Base-by-base conservation (phyloP, 2,329 filamentous ascomycete genomes). In the Colletotrichum viniferum region DNA sequence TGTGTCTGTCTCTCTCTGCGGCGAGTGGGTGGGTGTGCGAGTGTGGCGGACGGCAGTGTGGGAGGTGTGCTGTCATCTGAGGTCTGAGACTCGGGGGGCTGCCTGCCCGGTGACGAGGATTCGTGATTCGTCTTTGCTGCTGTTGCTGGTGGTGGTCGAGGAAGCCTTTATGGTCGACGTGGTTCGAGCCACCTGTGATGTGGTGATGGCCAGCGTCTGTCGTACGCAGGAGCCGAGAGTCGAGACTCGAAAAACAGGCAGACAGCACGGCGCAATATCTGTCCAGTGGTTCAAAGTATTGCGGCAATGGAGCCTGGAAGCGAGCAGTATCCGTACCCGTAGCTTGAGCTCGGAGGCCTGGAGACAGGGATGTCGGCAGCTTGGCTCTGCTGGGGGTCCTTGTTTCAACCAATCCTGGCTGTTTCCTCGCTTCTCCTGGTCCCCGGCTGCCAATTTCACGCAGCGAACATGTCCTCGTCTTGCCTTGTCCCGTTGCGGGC, bases 341-440 rank as follows among this genome's bases (percentile, higher is more conserved):
- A 43, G 38, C 38, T 48, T n/a, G 18, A 48, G 38, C 38, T 58
- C 34, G 36, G 18, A 55, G 38, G 28, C 38, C 43, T 26, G 10
- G 30, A 67, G 64, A n/a, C 43, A 52, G 32, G 63, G 63, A 66
- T 66, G 26, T 30, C 26, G 38, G 43, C 38, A 66, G 38, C 63
- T 66, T 66, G 63, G 43, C 43, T 64, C 34, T 64, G 34, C 36
- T 36, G 38, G 21, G 24, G 36, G 34, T 9, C n/a, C 10, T 9
- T 61, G 48, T 62, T 61, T 72, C 26, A 56, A 26, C 70, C 70
- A 70, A 74, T 74, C 48, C 58, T 52, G n/a, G 67, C 34, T 32
- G 60, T 58, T 71, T 28, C 67, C 55, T 43, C 34, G 43, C 34
- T 30, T 43, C 18, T 36, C 36, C 63, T 62, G 61, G 69, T 70